Conservation (phyloP, 192 early-diverging fungal genomes). For the Gaertneriomyces sp. region DNA sequence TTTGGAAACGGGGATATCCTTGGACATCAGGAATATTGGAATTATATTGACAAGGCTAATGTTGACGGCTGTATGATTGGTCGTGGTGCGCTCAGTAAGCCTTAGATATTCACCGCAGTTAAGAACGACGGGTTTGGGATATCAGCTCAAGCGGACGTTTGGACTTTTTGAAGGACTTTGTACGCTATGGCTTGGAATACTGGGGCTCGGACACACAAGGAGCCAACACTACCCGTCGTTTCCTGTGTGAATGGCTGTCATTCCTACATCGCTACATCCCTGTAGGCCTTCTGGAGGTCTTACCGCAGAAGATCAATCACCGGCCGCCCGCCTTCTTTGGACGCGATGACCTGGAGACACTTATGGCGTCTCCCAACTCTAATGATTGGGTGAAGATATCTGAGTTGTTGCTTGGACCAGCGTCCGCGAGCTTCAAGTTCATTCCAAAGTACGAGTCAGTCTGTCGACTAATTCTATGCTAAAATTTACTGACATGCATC, state of each 20-base stretch:
- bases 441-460: slow-evolving; percentile 87
- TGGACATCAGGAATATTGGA: slow-evolving; percentile 78
- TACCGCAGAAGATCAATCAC: slow-evolving; percentile 92
- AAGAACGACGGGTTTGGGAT: slow-evolving; percentile 81
- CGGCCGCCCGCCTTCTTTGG: slow-evolving; percentile 84
- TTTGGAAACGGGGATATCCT: slow-evolving; percentile 74
- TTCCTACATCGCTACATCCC: slow-evolving; percentile 77
- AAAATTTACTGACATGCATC: too few relatives aligned
- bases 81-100: slow-evolving; percentile 90
- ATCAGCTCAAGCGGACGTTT: slow-evolving; percentile 85
- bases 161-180: slow-evolving; percentile 82
- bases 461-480: too few relatives aligned
- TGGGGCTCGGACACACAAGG: slow-evolving; percentile 92
- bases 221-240: slow-evolving; percentile 74
- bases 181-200: slow-evolving; percentile 82
- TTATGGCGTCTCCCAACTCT: slow-evolving; percentile 78
- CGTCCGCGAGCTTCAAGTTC: slow-evolving; percentile 82
- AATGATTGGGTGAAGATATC: slow-evolving; percentile 91
- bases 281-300: slow-evolving; percentile 83
- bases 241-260: slow-evolving; percentile 51
- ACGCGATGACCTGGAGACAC: slow-evolving; percentile 87
- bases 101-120: slow-evolving; percentile 96
- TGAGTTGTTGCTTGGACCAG: slow-evolving; percentile 86
- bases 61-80: slow-evolving; percentile 87
- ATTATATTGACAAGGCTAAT: slow-evolving; percentile 49